These are phyloP conservation scores for Monosporascus cannonballus DNA, from an alignment of 2,329 filamentous ascomycete species.

Conservation along the genomic window DNA sequence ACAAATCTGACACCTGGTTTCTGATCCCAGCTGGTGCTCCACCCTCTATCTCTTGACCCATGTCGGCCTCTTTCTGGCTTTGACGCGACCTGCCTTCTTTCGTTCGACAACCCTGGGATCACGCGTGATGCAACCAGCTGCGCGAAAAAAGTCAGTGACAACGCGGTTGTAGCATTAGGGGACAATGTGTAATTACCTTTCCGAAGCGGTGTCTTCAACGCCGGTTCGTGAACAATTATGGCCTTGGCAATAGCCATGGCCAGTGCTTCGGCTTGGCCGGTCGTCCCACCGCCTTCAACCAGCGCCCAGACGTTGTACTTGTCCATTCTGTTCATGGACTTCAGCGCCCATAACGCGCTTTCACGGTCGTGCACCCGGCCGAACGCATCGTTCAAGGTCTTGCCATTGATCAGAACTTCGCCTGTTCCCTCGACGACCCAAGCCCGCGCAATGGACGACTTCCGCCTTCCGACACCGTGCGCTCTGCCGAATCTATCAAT, in stretches of 20 bases:
- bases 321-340: slow-evolving; percentile 74
- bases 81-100: slow-evolving; percentile 94
- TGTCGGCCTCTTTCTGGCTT: slow-evolving; percentile 95
- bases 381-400: slow-evolving; percentile 75
- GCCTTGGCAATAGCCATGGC: slow-evolving; percentile 86
- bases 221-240: slow-evolving; percentile 84
- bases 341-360: slow-evolving; percentile 87
- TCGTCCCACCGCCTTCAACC: slow-evolving; percentile 80
- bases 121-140: slow-evolving; percentile 88
- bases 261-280: slow-evolving; percentile 91
- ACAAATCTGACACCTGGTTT: slow-evolving; percentile 2
- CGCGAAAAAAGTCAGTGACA: slow-evolving; percentile 34
- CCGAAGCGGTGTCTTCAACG: slow-evolving; percentile 78
- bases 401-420: slow-evolving; percentile 85
- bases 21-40: background rate
- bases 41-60: slow-evolving; percentile 77
- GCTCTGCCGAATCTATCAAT: slow-evolving; percentile 76
- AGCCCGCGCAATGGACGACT: slow-evolving; percentile 77
- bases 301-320: slow-evolving; percentile 96
- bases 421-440: slow-evolving; percentile 91
- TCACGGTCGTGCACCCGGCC: slow-evolving; percentile 88
- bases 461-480: slow-evolving; percentile 76
- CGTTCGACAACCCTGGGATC: slow-evolving; percentile 91
- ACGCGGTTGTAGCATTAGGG: slow-evolving; percentile 21
- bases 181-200: slow-evolving; percentile 56